Percentiles rank a stretch among this genome's conserved stretches.
Evolutionary conservation across 2,329 filamentous ascomycete species (phyloP).

Genomic region (Tolypocladium tundrense): DNA sequence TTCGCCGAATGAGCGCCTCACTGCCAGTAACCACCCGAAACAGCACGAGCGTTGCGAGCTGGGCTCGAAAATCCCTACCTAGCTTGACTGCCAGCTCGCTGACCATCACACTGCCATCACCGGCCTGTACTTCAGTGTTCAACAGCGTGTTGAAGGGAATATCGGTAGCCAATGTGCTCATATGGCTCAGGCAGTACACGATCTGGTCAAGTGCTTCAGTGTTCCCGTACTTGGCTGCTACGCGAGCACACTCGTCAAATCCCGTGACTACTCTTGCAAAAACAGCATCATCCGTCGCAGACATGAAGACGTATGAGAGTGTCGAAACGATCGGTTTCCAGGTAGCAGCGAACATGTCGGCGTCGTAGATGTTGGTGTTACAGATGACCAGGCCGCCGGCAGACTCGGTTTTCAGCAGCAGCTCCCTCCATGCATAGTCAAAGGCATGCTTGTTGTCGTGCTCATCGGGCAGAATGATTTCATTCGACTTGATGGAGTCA

Average conservation of each 20-base stretch:
- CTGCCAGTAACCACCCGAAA: slow-evolving; percentile 86
- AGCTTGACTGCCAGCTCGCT: slow-evolving; percentile 95
- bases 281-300: slow-evolving; percentile 89
- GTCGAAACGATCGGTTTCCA: slow-evolving; percentile 95
- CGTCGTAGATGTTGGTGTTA: slow-evolving; percentile 89
- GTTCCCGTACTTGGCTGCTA: slow-evolving; percentile 75
- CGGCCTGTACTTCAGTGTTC: slow-evolving; percentile 92
- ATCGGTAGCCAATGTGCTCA: slow-evolving; percentile 76
- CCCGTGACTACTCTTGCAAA: slow-evolving; percentile 89
- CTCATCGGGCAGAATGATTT: slow-evolving; percentile 95
- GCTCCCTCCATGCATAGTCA: slow-evolving; percentile 94
- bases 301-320: slow-evolving; percentile 97
- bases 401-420: slow-evolving; percentile 73
- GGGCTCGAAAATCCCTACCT: slow-evolving; percentile 84
- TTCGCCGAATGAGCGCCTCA: slow-evolving; percentile 63
- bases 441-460: slow-evolving; percentile 96
- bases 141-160: slow-evolving; percentile 70
- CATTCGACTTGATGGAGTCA: slow-evolving; percentile 81
- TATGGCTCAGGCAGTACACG: slow-evolving; percentile 78
- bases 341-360: slow-evolving; percentile 93
- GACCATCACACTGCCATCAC: slow-evolving; percentile 92
- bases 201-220: slow-evolving; percentile 88
- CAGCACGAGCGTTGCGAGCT: slow-evolving; percentile 87
- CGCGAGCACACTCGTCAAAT: slow-evolving; percentile 91
- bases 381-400: slow-evolving; percentile 67